Base-by-base conservation (phyloP, 2,329 filamentous ascomycete species). In the Aureobasidium vineae region DNA sequence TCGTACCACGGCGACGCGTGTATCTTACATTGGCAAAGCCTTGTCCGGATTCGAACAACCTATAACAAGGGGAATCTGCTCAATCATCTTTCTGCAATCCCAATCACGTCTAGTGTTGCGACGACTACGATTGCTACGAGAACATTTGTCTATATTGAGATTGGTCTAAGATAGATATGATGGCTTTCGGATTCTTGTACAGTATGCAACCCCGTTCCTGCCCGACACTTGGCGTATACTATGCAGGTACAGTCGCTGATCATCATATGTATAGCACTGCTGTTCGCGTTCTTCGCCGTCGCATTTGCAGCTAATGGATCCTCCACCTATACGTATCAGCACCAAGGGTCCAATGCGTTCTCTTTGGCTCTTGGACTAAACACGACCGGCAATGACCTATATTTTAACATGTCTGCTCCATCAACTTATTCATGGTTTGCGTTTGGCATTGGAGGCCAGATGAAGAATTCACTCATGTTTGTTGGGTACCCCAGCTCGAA, bases 401-500 rank as follows among this genome's bases (percentile, higher is more conserved):
- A 71, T 65, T 72, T 72, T 49, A 72, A 75, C 63, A 75, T 75
- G 73, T 71, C 71, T 43, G 72, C 71, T 47, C 71, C 70, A 2
- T 65, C 77, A 8, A 74, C 74, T 16, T 76, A 78, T 63, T 78
- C 78, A 4, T 82, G 80, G 80, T 75, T 80, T 11, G 79, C 74
- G 3, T 74, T 81, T 16, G 80, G 80, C 2, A 78, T 81, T 67
- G 80, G 80, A 4, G 70, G 70, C 40, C 70, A 72, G 61, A 82
- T 82, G 80, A 73, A 73, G 66, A 73, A 78, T 40, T 75, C 77
- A 19, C 70, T 81, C 65, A 82, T 82, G 75, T 74, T 82, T 45
- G 72, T 82, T 50, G 75, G 80, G 67, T 81, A 82, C 70, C 74
- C 77, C 2, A 73, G 74, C 43, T 70, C 71, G 3, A 66, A 47